Conservation (phyloP, 306 rosid species). For the Medicago truncatula region MtrunA17r5.0-ANR NC_053048.1:50777501-50778000, state of each 20-base stretch:
- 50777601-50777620: too few species aligned
- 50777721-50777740: slow-evolving; percentile 26
- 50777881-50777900: slow-evolving; percentile 60
- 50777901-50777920: slow-evolving; percentile 69
- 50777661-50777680: too few species aligned
- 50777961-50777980: slow-evolving; percentile 84
- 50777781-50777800: slow-evolving; percentile 92
- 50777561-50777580: too few species aligned
- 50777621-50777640: too few species aligned
- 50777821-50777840: slow-evolving; percentile 88
- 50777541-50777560: too few species aligned
- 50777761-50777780: slow-evolving; percentile 73
- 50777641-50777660: too few species aligned
- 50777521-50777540: too few species aligned
- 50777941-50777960: slow-evolving; percentile 85
- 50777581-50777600: too few species aligned
- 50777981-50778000: slow-evolving; percentile 86
- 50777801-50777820: slow-evolving; percentile 81
- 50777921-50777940: slow-evolving; percentile 84
- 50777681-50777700: neutral
- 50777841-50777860: slow-evolving; percentile 26
- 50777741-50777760: slow-evolving; percentile 47
- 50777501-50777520: too few species aligned
- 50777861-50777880: slow-evolving; percentile 85
- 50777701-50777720: slow-evolving; percentile 36